Evolutionary conservation across 768 basidiomycete species (phyloP).

Genomic region (Lepiota venenata): DNA sequence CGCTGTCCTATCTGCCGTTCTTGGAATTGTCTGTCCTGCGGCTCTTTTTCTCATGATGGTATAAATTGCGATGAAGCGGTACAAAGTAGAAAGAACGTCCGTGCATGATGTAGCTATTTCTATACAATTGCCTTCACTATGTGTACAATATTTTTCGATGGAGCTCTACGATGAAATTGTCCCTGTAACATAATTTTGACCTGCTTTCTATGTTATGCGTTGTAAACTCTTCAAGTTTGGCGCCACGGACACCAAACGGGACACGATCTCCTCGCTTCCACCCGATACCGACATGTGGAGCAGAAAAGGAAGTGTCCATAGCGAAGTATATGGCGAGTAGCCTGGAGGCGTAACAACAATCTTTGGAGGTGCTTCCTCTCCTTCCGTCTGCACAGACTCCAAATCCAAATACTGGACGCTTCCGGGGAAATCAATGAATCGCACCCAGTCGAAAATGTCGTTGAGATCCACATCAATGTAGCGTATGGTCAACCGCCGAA

Average conservation of each 20-base stretch:
- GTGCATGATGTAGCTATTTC: not conserved
- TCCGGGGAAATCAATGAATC: slow-evolving; percentile 18
- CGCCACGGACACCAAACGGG: not conserved
- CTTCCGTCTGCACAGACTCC: slow-evolving; percentile 12
- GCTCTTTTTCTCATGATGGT: slow-evolving; percentile 25
- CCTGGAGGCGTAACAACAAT: slow-evolving; percentile 4
- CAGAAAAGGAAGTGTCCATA: slow-evolving; percentile 9
- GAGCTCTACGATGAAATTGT: not conserved
- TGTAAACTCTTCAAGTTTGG: slow-evolving; percentile 3
- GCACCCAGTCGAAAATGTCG: slow-evolving; percentile 19
- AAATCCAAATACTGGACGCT: slow-evolving; percentile 14
- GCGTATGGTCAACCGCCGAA: slow-evolving; percentile 19
- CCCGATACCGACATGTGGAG: slow-evolving; percentile 9
- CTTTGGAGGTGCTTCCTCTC: not conserved
- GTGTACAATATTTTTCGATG: not conserved
- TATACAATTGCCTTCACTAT: not conserved
- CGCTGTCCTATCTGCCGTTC: slow-evolving; percentile 23
- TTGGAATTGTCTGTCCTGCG: slow-evolving; percentile 26
- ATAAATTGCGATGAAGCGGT: slow-evolving; percentile 17
- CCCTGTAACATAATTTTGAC: not conserved
- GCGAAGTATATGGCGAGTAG: not conserved
- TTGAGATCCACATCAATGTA: slow-evolving; percentile 18
- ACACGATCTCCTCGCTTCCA: slow-evolving; percentile 8
- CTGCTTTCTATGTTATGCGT: not conserved
- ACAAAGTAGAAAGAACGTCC: not conserved